phyloP scores from a whole-genome alignment of 495 filamentous ascomycete genomes.

The Sporormia fimetaria region DNA sequence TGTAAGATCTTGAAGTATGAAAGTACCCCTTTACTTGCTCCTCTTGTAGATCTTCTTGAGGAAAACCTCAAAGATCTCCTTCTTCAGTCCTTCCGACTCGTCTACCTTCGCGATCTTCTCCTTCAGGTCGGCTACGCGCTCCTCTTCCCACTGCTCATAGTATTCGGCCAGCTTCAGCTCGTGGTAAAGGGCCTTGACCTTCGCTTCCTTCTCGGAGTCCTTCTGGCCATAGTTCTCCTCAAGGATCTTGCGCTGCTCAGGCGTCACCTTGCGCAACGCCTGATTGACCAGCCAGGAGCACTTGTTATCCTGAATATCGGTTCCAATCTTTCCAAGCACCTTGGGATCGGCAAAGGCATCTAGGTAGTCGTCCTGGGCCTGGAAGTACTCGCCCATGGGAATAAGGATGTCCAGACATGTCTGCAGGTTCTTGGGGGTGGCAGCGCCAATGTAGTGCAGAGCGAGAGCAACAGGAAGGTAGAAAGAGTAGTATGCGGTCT shows the following conservation, averaged over 20 bases:
- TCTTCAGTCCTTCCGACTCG: slow-evolving; percentile 77
- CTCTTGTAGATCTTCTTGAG: slow-evolving; percentile 94
- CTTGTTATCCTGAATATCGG: slow-evolving; percentile 98
- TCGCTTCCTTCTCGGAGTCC: slow-evolving; percentile 63
- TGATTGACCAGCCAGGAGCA: slow-evolving; percentile 97
- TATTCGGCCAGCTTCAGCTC: slow-evolving; percentile 70
- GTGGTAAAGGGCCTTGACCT: slow-evolving; percentile 76
- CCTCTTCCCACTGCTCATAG: slow-evolving; percentile 84
- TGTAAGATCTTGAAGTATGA: no score
- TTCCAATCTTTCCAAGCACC: slow-evolving; percentile 93
- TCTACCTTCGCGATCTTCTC: slow-evolving; percentile 67
- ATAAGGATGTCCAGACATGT: slow-evolving; percentile 85
- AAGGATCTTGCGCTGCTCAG: slow-evolving; percentile 70
- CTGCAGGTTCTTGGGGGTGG: slow-evolving; percentile 73
- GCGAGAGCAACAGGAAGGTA: slow-evolving; percentile 95
- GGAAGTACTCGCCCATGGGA: slow-evolving; percentile 98
- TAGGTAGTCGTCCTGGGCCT: slow-evolving; percentile 96
- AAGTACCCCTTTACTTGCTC: slow-evolving; percentile 76
- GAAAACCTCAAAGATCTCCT: slow-evolving; percentile 80
- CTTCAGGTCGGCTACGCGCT: slow-evolving; percentile 60
- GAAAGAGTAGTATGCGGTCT: slow-evolving; percentile 98
- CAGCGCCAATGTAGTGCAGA: slow-evolving; percentile 66
- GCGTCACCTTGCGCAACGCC: slow-evolving; percentile 62
- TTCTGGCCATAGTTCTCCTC: slow-evolving; percentile 86
- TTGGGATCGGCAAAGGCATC: slow-evolving; percentile 90